These are phyloP conservation scores for Calocera viscosa DNA, from an alignment of 768 basidiomycete genomes.

Conservation along the genomic window DNA sequence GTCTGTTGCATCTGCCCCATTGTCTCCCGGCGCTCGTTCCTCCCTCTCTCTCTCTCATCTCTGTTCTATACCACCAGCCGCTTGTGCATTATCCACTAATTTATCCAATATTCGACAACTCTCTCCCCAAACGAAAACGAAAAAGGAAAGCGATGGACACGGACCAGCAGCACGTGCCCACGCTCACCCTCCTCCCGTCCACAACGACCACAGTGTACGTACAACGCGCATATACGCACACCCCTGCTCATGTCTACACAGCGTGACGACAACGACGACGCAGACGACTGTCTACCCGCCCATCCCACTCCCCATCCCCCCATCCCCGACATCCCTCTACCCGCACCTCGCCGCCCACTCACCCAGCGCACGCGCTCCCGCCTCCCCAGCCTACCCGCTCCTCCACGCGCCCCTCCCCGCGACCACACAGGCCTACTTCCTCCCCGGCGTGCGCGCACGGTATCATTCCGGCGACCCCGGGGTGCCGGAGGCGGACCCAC, in stretches of 20 bases:
- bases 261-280: slow-evolving; percentile 82
- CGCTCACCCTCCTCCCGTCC: background rate
- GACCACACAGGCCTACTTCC: slow-evolving; percentile 67
- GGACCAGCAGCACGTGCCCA: background rate
- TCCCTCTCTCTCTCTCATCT: too few relatives aligned
- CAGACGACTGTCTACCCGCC: slow-evolving; percentile 84
- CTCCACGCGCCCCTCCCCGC: slow-evolving; percentile 66
- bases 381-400: slow-evolving; percentile 52
- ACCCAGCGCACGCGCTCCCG: slow-evolving; percentile 28
- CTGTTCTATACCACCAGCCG: too few relatives aligned
- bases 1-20: too few relatives aligned
- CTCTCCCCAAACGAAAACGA: too few relatives aligned
- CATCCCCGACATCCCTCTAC: slow-evolving; percentile 32
- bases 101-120: background rate
- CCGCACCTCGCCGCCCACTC: slow-evolving; percentile 42
- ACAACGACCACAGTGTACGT: slow-evolving; percentile 3
- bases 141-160: too few relatives aligned
- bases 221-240: background rate
- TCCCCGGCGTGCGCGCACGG: slow-evolving; percentile 30
- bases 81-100: too few relatives aligned
- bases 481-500: slow-evolving; percentile 59
- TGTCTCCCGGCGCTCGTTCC: too few relatives aligned
- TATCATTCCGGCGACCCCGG: slow-evolving; percentile 50
- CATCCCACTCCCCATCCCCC: slow-evolving; percentile 61
- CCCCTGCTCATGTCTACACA: slow-evolving; percentile 23